These are phyloP conservation scores for Megacollybia marginata DNA, from an alignment of 768 basidiomycete species.

Conservation along the genomic window DNA sequence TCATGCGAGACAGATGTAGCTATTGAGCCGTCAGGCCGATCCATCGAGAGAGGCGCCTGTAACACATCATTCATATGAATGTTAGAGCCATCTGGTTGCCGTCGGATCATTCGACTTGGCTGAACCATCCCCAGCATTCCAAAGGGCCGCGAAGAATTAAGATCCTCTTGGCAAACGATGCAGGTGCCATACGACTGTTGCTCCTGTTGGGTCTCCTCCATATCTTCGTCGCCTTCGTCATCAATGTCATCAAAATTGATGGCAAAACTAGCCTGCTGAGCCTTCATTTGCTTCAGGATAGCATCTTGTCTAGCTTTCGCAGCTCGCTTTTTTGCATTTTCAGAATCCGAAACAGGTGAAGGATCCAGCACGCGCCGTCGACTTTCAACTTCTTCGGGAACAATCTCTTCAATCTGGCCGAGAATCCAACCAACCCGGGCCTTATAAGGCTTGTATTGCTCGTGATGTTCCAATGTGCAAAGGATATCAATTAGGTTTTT, in stretches of 20 bases:
- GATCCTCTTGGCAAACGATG: conserved; percentile 96
- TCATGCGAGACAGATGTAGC: conserved; percentile 40
- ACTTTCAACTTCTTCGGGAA: conserved; percentile 47
- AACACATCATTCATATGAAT: conserved; percentile 70
- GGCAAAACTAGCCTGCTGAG: conserved; percentile 83
- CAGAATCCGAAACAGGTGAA: conserved; percentile 36
- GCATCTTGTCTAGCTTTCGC: conserved; percentile 89
- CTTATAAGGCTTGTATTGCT: conserved; percentile 66
- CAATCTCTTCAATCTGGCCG: conserved; percentile 43
- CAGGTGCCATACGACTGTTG: conserved; percentile 77
- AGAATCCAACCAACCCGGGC: conserved; percentile 75
- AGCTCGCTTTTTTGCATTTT: conserved; percentile 72
- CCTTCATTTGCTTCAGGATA: conserved; percentile 94
- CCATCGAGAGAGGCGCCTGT: conserved; percentile 54
- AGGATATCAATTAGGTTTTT: conserved; percentile 66
- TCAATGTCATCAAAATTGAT: conserved; percentile 67
- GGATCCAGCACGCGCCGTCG: conserved; percentile 38
- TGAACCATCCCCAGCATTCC: conserved; percentile 85
- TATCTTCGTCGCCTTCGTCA: conserved; percentile 66
- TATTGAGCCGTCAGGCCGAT: conserved; percentile 33
- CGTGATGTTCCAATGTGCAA: conserved; percentile 71
- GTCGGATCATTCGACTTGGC: conserved; percentile 77
- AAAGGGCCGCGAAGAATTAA: conserved; percentile 65
- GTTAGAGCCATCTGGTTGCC: conserved; percentile 62
- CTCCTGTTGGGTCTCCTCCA: conserved; percentile 40